phyloP scores from a whole-genome alignment of 2,329 filamentous ascomycete genomes.

The Sporothrix pallida region DNA sequence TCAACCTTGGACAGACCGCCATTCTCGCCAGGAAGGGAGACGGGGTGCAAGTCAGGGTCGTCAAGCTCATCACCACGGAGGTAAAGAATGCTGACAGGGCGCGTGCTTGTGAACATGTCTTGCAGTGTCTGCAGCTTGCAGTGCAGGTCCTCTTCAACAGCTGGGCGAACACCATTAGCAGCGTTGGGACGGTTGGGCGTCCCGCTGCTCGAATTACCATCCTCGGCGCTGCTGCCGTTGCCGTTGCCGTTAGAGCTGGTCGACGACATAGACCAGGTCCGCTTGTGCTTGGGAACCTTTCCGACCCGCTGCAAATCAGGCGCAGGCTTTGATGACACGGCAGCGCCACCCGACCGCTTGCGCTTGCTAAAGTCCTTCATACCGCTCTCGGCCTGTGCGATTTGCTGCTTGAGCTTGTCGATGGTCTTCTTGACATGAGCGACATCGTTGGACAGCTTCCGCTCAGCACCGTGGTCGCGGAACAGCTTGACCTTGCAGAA shows the following conservation, averaged over 20 bases:
- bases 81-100: conserved; percentile 78
- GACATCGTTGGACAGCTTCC: conserved; percentile 92
- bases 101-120: conserved; percentile 87
- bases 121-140: conserved; percentile 78
- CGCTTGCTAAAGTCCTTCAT: conserved; percentile 71
- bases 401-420: conserved; percentile 94
- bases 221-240: conserved; percentile 23
- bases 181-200: neutral
- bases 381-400: conserved; percentile 74
- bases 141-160: conserved; percentile 76
- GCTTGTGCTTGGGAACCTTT: conserved; percentile 89
- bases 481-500: conserved; percentile 98
- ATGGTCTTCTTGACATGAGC: conserved; percentile 96
- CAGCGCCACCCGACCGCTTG: conserved; percentile 59
- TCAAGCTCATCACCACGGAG: conserved; percentile 77
- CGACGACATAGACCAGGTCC: conserved; percentile 95
- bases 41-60: conserved; percentile 79
- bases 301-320: conserved; percentile 65
- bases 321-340: conserved; percentile 36
- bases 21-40: conserved; percentile 72
- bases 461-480: conserved; percentile 91
- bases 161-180: conserved; percentile 48
- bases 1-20: conserved; percentile 63
- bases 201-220: conserved; percentile 23
- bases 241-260: conserved; percentile 64